Conservation (phyloP, 805 yeast genomes). For the Komagataella kurtzmanii region DNA sequence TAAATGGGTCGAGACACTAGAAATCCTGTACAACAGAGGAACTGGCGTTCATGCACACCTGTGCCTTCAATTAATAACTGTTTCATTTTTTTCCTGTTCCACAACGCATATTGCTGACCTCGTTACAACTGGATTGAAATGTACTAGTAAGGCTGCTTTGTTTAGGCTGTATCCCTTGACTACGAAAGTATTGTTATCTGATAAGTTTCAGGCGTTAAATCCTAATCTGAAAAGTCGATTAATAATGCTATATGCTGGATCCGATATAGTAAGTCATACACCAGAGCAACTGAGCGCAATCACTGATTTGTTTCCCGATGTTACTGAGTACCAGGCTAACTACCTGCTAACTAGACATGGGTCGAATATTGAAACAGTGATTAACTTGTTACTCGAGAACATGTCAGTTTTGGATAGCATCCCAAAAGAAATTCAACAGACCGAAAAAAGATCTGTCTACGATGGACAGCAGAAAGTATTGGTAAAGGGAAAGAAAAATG, state of each 20-base stretch:
- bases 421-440: neutral
- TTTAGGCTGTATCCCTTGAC: slow-evolving; percentile 35
- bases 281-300: neutral
- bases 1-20: slow-evolving; percentile 48
- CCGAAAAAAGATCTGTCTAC: slow-evolving; percentile 11
- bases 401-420: neutral
- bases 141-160: slow-evolving; percentile 28
- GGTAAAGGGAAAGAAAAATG: slow-evolving; percentile 19
- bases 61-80: slow-evolving; percentile 33
- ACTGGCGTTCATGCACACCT: slow-evolving; percentile 31
- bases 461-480: slow-evolving; percentile 19
- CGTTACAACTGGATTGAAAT: slow-evolving; percentile 28
- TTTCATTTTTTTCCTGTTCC: slow-evolving; percentile 38
- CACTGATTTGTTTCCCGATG: neutral
- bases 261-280: neutral
- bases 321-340: neutral
- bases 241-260: slow-evolving; percentile 22
- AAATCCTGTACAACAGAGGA: slow-evolving; percentile 44
- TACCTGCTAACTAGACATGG: neutral
- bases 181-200: slow-evolving; percentile 37
- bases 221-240: slow-evolving; percentile 42
- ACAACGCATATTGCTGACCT: slow-evolving; percentile 25
- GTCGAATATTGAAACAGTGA: slow-evolving; percentile 5
- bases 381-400: neutral
- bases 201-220: slow-evolving; percentile 26